A percentile compares a stretch with the other conserved stretches of the same genome.
Conservation (phyloP, 2,329 filamentous ascomycete genomes). For the Aspergillus oerlinghausenensis region DNA sequence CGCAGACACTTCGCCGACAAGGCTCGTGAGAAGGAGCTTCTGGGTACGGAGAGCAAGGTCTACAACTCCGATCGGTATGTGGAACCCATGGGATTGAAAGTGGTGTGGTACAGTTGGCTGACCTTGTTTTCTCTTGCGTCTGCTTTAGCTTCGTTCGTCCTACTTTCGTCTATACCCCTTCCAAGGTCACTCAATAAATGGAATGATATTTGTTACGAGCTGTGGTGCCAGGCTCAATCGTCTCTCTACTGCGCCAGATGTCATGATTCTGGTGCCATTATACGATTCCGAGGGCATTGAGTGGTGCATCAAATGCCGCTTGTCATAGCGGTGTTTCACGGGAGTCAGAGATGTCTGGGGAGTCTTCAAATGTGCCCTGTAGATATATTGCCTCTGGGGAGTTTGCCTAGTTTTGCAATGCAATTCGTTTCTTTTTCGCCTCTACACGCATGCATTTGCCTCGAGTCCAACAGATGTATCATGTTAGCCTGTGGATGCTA, state of each 20-base stretch:
- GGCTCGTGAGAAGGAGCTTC: slow-evolving; percentile 81
- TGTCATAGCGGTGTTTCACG: background rate
- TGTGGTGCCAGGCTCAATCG: slow-evolving; percentile 5
- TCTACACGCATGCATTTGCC: background rate
- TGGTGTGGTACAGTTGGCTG: background rate
- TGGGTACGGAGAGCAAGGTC: slow-evolving; percentile 77
- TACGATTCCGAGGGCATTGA: background rate
- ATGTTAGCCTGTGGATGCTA: background rate
- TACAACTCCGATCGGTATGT: slow-evolving; percentile 85
- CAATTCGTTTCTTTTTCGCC: slow-evolving; percentile 8
- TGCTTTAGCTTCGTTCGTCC: slow-evolving; percentile 68
- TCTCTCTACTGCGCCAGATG: slow-evolving; percentile 3
- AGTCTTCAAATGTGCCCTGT: slow-evolving; percentile 20
- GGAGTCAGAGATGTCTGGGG: slow-evolving; percentile 2
- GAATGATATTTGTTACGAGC: slow-evolving; percentile 8
- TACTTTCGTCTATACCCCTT: slow-evolving; percentile 71
- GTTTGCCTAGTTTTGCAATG: slow-evolving; percentile 23
- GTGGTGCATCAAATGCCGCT: background rate
- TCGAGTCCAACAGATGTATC: background rate
- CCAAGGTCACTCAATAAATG: slow-evolving; percentile 54
- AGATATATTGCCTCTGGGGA: slow-evolving; percentile 31
- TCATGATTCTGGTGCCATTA: slow-evolving; percentile 4
- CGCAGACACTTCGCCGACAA: slow-evolving; percentile 80
- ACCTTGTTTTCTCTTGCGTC: slow-evolving; percentile 2
- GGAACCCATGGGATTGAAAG: background rate